A percentile compares a stretch with the other conserved stretches of the same genome.
Conservation (phyloP, 2,329 filamentous ascomycete species). For the Alternaria postmessia region DNA sequence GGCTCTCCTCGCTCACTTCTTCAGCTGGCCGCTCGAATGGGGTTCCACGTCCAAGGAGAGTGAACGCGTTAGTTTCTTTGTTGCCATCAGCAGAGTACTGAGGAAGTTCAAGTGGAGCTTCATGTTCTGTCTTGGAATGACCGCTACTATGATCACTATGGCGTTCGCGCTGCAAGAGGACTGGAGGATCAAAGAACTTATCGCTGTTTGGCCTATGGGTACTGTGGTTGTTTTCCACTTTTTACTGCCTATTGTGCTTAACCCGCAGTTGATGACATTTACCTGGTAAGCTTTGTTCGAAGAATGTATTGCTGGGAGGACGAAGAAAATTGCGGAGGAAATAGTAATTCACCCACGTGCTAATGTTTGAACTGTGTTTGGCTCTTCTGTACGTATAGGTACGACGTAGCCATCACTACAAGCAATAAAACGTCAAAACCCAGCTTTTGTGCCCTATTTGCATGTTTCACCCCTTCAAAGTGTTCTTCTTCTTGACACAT, state of each 20-base stretch:
- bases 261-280: conserved; percentile 82
- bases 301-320: neutral
- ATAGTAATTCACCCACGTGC: neutral
- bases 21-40: conserved; percentile 87
- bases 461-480: no score
- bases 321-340: neutral
- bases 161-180: conserved; percentile 71
- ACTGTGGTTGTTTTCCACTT: conserved; percentile 75
- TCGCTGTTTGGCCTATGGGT: conserved; percentile 76
- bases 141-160: conserved; percentile 70
- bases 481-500: neutral
- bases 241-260: conserved; percentile 74
- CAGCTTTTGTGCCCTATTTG: neutral
- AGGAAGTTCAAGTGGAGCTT: conserved; percentile 75
- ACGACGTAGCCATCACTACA: neutral
- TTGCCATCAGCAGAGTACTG: conserved; percentile 80
- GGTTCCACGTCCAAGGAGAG: conserved; percentile 84
- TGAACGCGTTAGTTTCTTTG: conserved; percentile 83
- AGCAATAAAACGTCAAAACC: neutral
- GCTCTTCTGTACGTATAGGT: neutral
- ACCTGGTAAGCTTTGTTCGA: conserved; percentile 64
- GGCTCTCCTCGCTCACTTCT: conserved; percentile 82
- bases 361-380: neutral
- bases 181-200: conserved; percentile 58
- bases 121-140: conserved; percentile 68